Evolutionary conservation across 2,329 filamentous ascomycete species (phyloP), one percentile per base, ranked within the genome.

Genomic region (Fusarium sp.): DNA sequence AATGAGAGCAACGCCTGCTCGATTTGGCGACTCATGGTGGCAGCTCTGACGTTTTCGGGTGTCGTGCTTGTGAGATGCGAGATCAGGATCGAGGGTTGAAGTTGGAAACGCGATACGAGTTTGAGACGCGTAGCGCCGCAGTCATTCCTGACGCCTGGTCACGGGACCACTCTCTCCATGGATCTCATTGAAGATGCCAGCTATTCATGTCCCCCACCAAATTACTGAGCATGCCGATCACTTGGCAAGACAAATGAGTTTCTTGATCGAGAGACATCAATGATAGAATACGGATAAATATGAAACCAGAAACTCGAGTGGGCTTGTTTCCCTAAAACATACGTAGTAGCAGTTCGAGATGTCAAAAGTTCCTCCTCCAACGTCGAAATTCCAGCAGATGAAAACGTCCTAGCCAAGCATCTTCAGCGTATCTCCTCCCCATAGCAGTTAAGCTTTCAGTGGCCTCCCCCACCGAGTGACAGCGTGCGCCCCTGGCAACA

Each of bases 1-100:
- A 97, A 85, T 35, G 90, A 92, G n/a, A 90, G 86, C 37, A 97
- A 86, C 0, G 92, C 91, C 78, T 93, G 91, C 78, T 95, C 92
- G 22, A 95, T 87, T 45, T 93, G 90, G 68, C 91, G 89, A 79
- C 93, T 94, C 94, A 97, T 97, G 35, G 37, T 80, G 73, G 57
- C 43, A 32, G 20, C 17, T 40, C 43, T 63, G 56, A 17, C 3
- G 50, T 62, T 37, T 33, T 32, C 56, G 38, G 50, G 8, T 22
- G 38, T 38, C 8, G 37, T 27, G 15, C 45, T 56, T 43, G 25
- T 52, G 45, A 35, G 22, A 50, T 40, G n/a, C 47, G 14, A 20
- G 11, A 32, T 40, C 52, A 33, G 40, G 6, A 17, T 37, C 35
- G 47, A 65, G 63, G 52, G 60, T 59, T 60, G 47, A 69, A 65